Evolutionary conservation across 805 yeast species (phyloP).

Genomic region (Candida silvicultrix): DNA sequence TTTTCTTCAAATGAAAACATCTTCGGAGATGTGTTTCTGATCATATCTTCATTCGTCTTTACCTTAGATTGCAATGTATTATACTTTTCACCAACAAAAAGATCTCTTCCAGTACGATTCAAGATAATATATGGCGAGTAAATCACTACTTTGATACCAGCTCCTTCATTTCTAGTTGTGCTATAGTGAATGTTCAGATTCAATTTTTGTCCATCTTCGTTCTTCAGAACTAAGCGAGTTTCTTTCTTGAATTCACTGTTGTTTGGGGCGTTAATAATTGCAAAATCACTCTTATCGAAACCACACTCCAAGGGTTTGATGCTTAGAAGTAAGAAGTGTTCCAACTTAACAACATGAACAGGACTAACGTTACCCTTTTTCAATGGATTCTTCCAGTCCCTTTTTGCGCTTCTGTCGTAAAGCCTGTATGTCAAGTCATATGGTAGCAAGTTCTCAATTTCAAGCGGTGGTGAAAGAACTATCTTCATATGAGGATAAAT

Average conservation of each 20-base stretch:
- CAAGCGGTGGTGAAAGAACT: slow-evolving; percentile 77
- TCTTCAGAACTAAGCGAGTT: slow-evolving; percentile 40
- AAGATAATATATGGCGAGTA: slow-evolving; percentile 81
- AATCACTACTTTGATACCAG: slow-evolving; percentile 62
- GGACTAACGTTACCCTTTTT: slow-evolving; percentile 61
- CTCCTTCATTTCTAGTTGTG: slow-evolving; percentile 39
- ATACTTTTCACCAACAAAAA: slow-evolving; percentile 47
- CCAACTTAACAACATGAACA: slow-evolving; percentile 74
- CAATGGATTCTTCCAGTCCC: slow-evolving; percentile 60
- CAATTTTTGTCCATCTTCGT: slow-evolving; percentile 62
- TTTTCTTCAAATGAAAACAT: slow-evolving; percentile 79
- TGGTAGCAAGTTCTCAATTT: slow-evolving; percentile 80
- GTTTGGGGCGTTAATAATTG: slow-evolving; percentile 55
- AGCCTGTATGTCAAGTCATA: slow-evolving; percentile 69
- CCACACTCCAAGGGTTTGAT: slow-evolving; percentile 60
- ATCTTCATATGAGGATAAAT: slow-evolving; percentile 83
- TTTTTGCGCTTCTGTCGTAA: slow-evolving; percentile 65
- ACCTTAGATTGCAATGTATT: slow-evolving; percentile 47
- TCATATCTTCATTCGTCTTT: slow-evolving; percentile 19
- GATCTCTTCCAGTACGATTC: slow-evolving; percentile 68
- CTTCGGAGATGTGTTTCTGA: slow-evolving; percentile 44
- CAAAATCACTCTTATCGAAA: slow-evolving; percentile 61
- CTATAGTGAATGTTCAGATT: slow-evolving; percentile 61
- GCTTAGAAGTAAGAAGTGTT: slow-evolving; percentile 64
- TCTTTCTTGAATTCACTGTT: slow-evolving; percentile 54